Evolutionary conservation across 2,329 filamentous ascomycete species (phyloP), one percentile per base, ranked within the genome.

Genomic region (Daldinia sp.): DNA sequence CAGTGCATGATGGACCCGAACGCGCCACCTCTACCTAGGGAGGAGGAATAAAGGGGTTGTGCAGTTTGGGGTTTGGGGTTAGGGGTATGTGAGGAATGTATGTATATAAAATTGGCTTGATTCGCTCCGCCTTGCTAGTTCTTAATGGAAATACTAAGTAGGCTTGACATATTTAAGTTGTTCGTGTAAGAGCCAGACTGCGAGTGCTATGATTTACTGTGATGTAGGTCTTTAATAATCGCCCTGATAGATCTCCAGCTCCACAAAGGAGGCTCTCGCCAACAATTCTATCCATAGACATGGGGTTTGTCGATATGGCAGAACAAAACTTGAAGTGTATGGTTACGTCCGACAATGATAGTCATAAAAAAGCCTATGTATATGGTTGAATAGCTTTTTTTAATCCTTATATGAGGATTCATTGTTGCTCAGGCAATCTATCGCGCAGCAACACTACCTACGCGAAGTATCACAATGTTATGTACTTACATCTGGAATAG

Each of bases 1-100:
- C 87, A 89, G 76, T 90, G 87, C 71, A 79, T 90, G 81, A 81
- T 83, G 75, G 87, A 89, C 73, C 85, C 85, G 11, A 80, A 83
- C 66, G 85, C 85, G 19, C 85, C 85, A 35, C 77, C 82, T 19
- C 52, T 74, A 51, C 70, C 66, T 32, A 54, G 49, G 3, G 51
- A 52, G 45, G 37, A 50, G 21, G 25, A 49, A 30, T 62, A 58
- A 45, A 25, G 3, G 19, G 23, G 11, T n/a, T 10, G 25, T n/a
- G n/a, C n/a, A n/a, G n/a, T n/a, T n/a, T n/a, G 8, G 21, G 29
- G 21, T 27, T 1, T 37, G 6, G 10, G 43, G 21, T n/a, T 23
- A 45, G 19, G 15, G 53, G 43, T 51, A 39, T 19, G 32, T n/a
- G n/a, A n/a, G n/a, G n/a, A n/a, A n/a, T n/a, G n/a, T n/a, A 10